These are phyloP conservation scores for Phytophthora fragariae DNA, from an alignment of 352 stramenopile species.

Conservation along the genomic window DNA sequence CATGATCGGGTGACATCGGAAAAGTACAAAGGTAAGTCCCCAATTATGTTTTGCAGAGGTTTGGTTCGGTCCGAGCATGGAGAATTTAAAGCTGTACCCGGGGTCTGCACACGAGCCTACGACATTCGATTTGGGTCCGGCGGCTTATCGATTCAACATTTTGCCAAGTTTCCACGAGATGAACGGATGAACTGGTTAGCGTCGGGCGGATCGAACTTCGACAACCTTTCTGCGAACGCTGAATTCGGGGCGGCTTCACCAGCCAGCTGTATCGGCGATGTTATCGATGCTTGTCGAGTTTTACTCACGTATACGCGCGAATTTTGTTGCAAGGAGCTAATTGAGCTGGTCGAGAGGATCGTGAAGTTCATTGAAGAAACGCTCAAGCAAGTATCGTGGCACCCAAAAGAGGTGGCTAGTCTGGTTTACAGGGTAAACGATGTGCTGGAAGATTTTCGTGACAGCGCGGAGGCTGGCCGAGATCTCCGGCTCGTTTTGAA, in stretches of 20 bases:
- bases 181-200: background rate
- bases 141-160: background rate
- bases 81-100: background rate
- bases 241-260: no score
- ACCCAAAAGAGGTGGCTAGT: background rate
- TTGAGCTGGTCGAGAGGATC: background rate
- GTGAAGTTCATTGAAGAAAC: conserved; percentile 10
- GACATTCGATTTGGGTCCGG: background rate
- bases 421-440: conserved; percentile 11
- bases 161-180: background rate
- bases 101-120: background rate
- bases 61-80: conserved; percentile 1
- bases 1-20: background rate
- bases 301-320: conserved; percentile 3
- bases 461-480: background rate
- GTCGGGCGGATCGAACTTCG: background rate
- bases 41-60: background rate
- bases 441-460: conserved; percentile 9
- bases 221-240: background rate
- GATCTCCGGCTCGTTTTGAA: background rate
- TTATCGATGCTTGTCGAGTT: no score
- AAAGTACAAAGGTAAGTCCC: background rate
- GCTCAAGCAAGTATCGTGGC: background rate
- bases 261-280: no score
- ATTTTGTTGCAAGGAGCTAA: background rate